Evolutionary conservation across 768 basidiomycete species (phyloP).

Genomic region (Tylopilus cervinicoccineus): DNA sequence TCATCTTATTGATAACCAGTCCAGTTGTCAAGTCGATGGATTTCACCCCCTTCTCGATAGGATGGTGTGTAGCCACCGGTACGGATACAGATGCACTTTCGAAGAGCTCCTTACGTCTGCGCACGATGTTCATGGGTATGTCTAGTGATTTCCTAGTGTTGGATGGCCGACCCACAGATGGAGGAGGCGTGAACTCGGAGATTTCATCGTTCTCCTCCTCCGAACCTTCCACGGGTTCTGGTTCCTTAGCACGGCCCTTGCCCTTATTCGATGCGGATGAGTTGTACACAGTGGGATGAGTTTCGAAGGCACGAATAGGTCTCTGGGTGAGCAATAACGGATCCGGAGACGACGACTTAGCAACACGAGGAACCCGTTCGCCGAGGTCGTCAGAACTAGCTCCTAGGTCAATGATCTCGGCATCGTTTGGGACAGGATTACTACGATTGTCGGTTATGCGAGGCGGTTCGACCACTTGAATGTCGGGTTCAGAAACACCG

Average conservation of each 20-base stretch:
- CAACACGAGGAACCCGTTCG: slow-evolving; percentile 12
- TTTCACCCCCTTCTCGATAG: neutral
- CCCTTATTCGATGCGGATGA: slow-evolving; percentile 15
- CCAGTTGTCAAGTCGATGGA: slow-evolving; percentile 5
- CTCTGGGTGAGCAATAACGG: slow-evolving; percentile 4
- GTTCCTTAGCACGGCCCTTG: slow-evolving; percentile 19
- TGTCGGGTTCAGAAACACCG: slow-evolving; percentile 16
- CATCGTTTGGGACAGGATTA: slow-evolving; percentile 6
- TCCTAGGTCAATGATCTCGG: slow-evolving; percentile 21
- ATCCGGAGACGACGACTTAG: slow-evolving; percentile 23
- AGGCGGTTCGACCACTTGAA: slow-evolving; percentile 18
- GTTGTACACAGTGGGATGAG: slow-evolving; percentile 10
- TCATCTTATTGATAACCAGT: slow-evolving; percentile 20
- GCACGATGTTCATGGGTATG: slow-evolving; percentile 22
- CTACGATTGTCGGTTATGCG: neutral
- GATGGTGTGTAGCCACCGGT: slow-evolving; percentile 6
- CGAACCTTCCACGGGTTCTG: slow-evolving; percentile 16
- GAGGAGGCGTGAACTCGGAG: slow-evolving; percentile 12
- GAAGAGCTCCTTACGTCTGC: neutral
- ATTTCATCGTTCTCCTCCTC: slow-evolving; percentile 26
- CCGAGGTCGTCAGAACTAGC: slow-evolving; percentile 22
- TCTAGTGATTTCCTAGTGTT: neutral
- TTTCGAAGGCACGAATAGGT: slow-evolving; percentile 20
- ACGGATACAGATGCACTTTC: slow-evolving; percentile 1
- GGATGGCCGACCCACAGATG: neutral